phyloP scores from a whole-genome alignment of 371 early-diverging fungal genomes.

The Saksenaea vasiformis region DNA sequence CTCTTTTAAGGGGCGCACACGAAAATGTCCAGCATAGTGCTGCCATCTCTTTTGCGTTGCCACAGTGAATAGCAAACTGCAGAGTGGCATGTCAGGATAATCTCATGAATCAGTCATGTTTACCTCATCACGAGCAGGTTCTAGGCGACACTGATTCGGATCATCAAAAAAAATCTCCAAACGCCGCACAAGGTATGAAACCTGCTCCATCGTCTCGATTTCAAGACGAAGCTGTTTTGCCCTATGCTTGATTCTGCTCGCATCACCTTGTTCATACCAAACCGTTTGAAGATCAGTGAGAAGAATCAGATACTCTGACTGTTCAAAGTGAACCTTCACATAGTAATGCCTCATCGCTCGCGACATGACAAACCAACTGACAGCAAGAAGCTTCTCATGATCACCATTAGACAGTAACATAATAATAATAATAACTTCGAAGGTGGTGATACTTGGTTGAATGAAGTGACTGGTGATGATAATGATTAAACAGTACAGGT shows the following conservation, averaged over 20 bases:
- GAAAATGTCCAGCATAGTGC: constrained; percentile 17
- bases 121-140: background rate
- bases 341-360: constrained; percentile 6
- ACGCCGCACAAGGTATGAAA: constrained; percentile 2
- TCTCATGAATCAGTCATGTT: background rate
- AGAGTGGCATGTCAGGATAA: background rate
- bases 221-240: constrained; percentile 7
- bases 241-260: constrained; percentile 1
- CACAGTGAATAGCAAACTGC: constrained; percentile 3
- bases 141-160: constrained; percentile 1
- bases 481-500: no score
- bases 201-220: constrained; percentile 11
- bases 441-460: background rate
- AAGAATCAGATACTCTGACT: constrained; percentile 13
- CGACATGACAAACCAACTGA: background rate
- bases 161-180: background rate
- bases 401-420: background rate
- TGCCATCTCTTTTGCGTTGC: constrained; percentile 3
- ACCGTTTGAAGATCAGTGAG: constrained; percentile 21
- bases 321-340: constrained; percentile 14
- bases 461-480: background rate
- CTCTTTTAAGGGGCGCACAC: constrained; percentile 2
- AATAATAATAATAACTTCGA: background rate
- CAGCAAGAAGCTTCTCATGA: background rate
- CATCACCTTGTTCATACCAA: constrained; percentile 17